Conservation (phyloP, 305 asterid species). For the Fraxinus angustifolia region DNA sequence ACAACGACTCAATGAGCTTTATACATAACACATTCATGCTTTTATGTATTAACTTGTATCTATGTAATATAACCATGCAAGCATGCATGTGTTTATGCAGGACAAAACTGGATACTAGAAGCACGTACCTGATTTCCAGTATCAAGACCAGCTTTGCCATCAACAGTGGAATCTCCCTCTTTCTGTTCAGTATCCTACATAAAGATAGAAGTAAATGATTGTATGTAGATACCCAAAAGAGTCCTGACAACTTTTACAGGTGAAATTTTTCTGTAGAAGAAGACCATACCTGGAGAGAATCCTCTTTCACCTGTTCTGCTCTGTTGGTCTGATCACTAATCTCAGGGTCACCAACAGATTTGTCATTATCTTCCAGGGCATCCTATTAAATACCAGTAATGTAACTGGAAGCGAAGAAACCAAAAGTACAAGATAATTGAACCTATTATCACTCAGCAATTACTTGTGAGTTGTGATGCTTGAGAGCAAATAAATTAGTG, state of each 20-base stretch:
- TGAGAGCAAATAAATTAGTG: neutral
- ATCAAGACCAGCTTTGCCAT: slow-evolving; percentile 36
- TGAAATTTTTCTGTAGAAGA: slow-evolving; percentile 19
- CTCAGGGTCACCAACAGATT: slow-evolving; percentile 43
- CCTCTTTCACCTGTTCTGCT: slow-evolving; percentile 37
- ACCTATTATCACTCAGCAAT: neutral
- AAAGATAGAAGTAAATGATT: slow-evolving; percentile 10
- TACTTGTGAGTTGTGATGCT: neutral
- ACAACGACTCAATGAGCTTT: neutral
- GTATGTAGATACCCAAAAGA: slow-evolving; percentile 14
- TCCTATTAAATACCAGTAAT: slow-evolving; percentile 37
- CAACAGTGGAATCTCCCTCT: slow-evolving; percentile 31
- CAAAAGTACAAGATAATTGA: slow-evolving; percentile 7
- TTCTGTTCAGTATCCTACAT: slow-evolving; percentile 33
- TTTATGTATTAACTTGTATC: neutral
- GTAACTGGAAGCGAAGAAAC: slow-evolving; percentile 11
- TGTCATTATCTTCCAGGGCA: slow-evolving; percentile 40
- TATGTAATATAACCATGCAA: neutral
- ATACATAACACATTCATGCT: neutral
- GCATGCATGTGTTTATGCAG: neutral
- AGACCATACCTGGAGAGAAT: slow-evolving; percentile 41
- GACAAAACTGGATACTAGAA: neutral
- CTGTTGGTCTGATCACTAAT: slow-evolving; percentile 35
- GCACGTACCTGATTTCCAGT: slow-evolving; percentile 43
- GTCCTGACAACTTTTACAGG: neutral